Evolutionary conservation across 2,329 filamentous ascomycete species (phyloP).

Genomic region (Botrytis medusae): DNA sequence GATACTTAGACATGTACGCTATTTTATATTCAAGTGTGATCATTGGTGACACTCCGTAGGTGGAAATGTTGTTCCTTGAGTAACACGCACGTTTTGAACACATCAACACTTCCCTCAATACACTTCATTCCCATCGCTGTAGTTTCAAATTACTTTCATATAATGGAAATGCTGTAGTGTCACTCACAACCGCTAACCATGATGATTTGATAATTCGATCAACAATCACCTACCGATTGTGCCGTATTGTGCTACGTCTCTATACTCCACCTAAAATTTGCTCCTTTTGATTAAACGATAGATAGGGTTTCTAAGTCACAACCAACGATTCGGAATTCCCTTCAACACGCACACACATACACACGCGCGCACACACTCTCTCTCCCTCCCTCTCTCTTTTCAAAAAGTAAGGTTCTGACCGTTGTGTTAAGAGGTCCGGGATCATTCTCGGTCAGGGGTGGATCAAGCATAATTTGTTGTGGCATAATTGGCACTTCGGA

Average conservation of each 20-base stretch:
- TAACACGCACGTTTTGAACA: constrained; percentile 7
- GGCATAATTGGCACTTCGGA: constrained; percentile 17
- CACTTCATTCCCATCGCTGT: background rate
- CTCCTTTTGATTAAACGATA: background rate
- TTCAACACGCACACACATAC: background rate
- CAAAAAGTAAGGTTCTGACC: constrained; percentile 4
- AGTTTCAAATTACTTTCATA: constrained; percentile 2
- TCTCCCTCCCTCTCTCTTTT: background rate
- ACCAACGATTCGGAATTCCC: background rate
- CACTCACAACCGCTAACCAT: background rate
- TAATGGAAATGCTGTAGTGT: background rate
- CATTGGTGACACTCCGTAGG: background rate
- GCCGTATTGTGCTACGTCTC: background rate
- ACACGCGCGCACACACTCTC: background rate
- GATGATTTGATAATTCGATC: background rate
- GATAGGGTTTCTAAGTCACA: background rate
- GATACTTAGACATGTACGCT: background rate
- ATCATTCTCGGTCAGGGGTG: constrained; percentile 15
- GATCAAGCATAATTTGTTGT: constrained; percentile 14
- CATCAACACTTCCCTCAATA: background rate
- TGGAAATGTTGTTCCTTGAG: background rate
- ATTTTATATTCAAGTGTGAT: background rate
- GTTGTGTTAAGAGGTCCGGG: constrained; percentile 11
- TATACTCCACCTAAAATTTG: background rate
- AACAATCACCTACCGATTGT: background rate